phyloP scores from a whole-genome alignment of 2,329 filamentous ascomycete genomes.

The Exserohilum turcica region DNA sequence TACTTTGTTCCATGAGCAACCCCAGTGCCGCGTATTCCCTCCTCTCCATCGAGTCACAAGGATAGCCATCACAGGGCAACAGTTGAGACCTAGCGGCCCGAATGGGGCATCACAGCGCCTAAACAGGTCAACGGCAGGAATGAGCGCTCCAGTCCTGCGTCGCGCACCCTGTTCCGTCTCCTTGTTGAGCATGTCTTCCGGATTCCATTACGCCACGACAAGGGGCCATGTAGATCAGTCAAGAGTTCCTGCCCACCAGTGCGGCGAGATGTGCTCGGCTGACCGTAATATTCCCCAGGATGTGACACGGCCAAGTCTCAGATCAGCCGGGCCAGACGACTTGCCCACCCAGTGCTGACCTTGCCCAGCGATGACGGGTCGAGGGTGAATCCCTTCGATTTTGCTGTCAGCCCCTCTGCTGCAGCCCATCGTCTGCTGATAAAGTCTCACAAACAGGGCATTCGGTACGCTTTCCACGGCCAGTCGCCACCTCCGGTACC shows the following conservation, averaged over 20 bases:
- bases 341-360: conserved; percentile 18
- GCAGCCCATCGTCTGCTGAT: conserved; percentile 21
- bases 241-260: conserved; percentile 31
- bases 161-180: conserved; percentile 32
- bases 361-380: conserved; percentile 19
- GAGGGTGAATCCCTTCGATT: conserved; percentile 12
- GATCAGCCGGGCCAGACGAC: conserved; percentile 41
- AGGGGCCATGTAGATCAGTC: conserved; percentile 44
- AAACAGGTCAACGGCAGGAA: conserved; percentile 19
- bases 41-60: conserved; percentile 5
- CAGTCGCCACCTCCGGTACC: conserved; percentile 5
- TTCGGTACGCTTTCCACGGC: conserved; percentile 25
- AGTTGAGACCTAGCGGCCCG: conserved; percentile 11
- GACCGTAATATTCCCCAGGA: conserved; percentile 32
- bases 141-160: conserved; percentile 19
- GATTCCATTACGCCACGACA: conserved; percentile 37
- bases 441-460: conserved; percentile 28
- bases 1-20: not conserved
- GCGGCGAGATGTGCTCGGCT: conserved; percentile 35
- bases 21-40: not conserved
- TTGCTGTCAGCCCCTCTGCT: conserved; percentile 14
- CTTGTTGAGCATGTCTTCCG: conserved; percentile 43
- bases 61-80: conserved; percentile 5
- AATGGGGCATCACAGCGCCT: conserved; percentile 12
- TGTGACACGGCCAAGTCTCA: conserved; percentile 37